Base-by-base conservation (phyloP, 1,284 basidiomycete species). In the Ganoderma lucidum region DNA sequence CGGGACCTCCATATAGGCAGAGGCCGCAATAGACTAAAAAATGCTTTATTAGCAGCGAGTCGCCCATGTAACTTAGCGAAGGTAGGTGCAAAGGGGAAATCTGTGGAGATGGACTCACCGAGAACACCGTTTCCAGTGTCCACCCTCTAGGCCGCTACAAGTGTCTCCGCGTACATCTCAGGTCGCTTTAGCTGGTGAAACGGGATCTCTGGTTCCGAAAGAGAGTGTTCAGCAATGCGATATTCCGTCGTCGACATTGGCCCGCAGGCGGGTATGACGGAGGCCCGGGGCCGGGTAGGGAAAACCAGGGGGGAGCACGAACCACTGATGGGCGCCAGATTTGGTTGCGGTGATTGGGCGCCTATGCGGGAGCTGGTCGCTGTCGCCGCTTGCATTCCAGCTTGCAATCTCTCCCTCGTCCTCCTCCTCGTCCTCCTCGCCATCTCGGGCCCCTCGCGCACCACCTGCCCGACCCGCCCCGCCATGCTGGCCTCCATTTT, bases 401-500 rank as follows among this genome's bases (percentile, higher is more conserved):
- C 14, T 45, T 37, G 17, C 15, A 42, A 39, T 53, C 62, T 63
- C 48, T 28, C 30, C 35, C n/a, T 23, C 23, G 23, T 23, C 23
- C 23, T 41, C 62, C 39, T 42, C 60, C 41, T 35, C 30, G 6
- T 32, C 55, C 23, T 23, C 23, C 32, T 30, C 37, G 10, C 44
- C 44, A 9, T 30, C 32, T 56, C 45, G 37, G 64, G 23, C 51
- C 51, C 53, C 30, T 35, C 41, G 32, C 23, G 53, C 51, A 44
- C 59, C 19, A 39, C 37, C n/a, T 5, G 30, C 44, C 19, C 44
- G 44, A 28, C 48, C 23, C 14, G 55, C 35, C 19, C 48, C 60
- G 64, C 59, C 14, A 73, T 73, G 71, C 59, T 73, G 70, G 67
- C 70, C 64, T 70, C 70, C 63, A 44, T 83, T 59, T 64, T 85